These are phyloP conservation scores for Metschnikowia kofuensis DNA, from an alignment of 805 yeast genomes.

Conservation along the genomic window DNA sequence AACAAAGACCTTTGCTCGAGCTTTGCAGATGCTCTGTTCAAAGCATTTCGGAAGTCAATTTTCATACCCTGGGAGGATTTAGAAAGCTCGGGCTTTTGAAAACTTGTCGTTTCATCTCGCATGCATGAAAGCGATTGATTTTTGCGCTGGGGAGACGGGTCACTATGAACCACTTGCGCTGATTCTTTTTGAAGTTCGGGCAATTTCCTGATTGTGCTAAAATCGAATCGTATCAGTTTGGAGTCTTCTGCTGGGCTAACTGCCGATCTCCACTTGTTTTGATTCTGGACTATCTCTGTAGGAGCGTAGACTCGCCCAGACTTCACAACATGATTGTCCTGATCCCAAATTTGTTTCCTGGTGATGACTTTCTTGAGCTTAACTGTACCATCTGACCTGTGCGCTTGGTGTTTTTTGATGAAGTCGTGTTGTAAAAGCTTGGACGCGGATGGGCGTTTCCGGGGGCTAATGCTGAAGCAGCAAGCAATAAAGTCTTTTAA, in stretches of 20 bases:
- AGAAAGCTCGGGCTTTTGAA: neutral
- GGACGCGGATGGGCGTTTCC: constrained; percentile 29
- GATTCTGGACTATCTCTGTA: constrained; percentile 35
- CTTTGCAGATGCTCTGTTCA: constrained; percentile 23
- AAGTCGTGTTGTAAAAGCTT: constrained; percentile 34
- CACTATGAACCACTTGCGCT: neutral
- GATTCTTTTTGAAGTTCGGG: constrained; percentile 2
- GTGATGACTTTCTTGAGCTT: constrained; percentile 33
- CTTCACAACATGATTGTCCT: constrained; percentile 32
- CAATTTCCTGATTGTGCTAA: constrained; percentile 27
- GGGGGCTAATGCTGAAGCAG: constrained; percentile 36
- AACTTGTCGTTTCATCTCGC: neutral
- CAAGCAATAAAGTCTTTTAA: constrained; percentile 32
- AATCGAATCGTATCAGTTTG: constrained; percentile 32
- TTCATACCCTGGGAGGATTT: constrained; percentile 12
- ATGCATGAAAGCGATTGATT: neutral
- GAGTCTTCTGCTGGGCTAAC: constrained; percentile 8
- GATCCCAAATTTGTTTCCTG: constrained; percentile 37
- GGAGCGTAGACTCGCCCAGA: constrained; percentile 35
- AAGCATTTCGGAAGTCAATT: constrained; percentile 18
- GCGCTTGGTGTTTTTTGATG: constrained; percentile 19
- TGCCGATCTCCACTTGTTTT: constrained; percentile 27
- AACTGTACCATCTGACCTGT: constrained; percentile 8
- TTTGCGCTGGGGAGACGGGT: neutral
- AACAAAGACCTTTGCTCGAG: constrained; percentile 31